Evolutionary conservation across 176 grass and related monocot genomes (phyloP), one percentile per base, ranked within the genome.

Genomic region (Rhynchospora tenuis): DNA sequence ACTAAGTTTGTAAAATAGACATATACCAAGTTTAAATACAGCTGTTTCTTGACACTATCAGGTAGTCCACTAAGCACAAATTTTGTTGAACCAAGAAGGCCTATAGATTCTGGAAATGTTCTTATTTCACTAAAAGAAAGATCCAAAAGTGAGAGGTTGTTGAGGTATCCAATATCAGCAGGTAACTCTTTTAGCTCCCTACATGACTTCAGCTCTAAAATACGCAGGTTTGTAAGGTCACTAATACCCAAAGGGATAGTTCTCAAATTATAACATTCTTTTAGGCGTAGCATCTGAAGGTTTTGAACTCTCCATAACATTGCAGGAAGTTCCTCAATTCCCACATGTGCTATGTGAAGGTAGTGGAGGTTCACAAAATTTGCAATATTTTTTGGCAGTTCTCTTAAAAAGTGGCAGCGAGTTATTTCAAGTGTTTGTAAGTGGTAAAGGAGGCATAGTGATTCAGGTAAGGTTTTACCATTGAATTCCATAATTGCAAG

Each of bases 91-190:
- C 14, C 28, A 23, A 64, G 62, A 27, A 64, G 14, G 42, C 56
- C 16, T 64, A 65, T 3, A 9, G 55, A 82, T 38, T 10, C 28
- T 44, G 55, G 47, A 7, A 78, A 78, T 57, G 23, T 78, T 78
- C 7, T 78, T 23, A 78, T 78, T 3, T 20, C 20, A 78, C 47
- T 78, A 56, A 56, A 78, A 48, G 47, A 52, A 78, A 78, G 47
- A 78, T 78, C 73, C 22, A 78, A 27, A 26, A 57, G 24, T 50
- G 27, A 29, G 26, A 85, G 59, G 59, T 62, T 85, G 58, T 48
- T 64, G 4, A 85, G 83, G 48, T 78, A 64, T 16, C 31, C 83
- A 9, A 65, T 64, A 17, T 68, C 68, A 63, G 19, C 63, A 9
- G 83, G 83, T 43, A 85, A 56, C 9, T 48, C 55, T 22, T 13